Conservation (phyloP, 2,329 filamentous ascomycete species). For the Phaeosphaeria sp. region DNA sequence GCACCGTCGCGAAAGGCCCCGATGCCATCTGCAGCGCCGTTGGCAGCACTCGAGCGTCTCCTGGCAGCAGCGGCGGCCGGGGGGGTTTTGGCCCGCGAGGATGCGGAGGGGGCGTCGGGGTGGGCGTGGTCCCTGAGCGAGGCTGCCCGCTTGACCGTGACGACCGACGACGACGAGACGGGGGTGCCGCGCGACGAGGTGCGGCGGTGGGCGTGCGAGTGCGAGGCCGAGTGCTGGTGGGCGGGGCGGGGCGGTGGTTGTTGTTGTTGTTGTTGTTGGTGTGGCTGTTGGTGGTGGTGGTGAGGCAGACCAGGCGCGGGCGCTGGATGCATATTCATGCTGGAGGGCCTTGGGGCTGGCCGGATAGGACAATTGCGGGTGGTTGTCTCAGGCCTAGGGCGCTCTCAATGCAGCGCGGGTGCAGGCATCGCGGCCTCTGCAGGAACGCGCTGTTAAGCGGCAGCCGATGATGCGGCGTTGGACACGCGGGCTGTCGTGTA, state of each 20-base stretch:
- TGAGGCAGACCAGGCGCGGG: neutral
- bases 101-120: slow-evolving; percentile 27
- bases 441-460: slow-evolving; percentile 6
- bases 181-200: slow-evolving; percentile 52
- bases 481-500: neutral
- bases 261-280: neutral
- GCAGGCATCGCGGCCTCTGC: slow-evolving; percentile 9
- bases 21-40: slow-evolving; percentile 48
- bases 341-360: neutral
- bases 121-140: slow-evolving; percentile 40
- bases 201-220: slow-evolving; percentile 23
- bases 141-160: slow-evolving; percentile 52
- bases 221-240: slow-evolving; percentile 10
- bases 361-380: neutral
- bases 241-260: slow-evolving; percentile 12
- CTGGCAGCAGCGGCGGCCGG: slow-evolving; percentile 13
- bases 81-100: slow-evolving; percentile 34
- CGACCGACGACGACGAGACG: slow-evolving; percentile 52
- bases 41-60: slow-evolving; percentile 52
- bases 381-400: slow-evolving; percentile 7
- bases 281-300: neutral
- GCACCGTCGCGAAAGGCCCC: slow-evolving; percentile 53
- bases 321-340: neutral
- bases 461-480: neutral
- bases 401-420: slow-evolving; percentile 7